Percentiles rank a stretch among this genome's conserved stretches.
Evolutionary conservation across 345 rosid species (phyloP).

Genomic region (Pugionium cornutum): DNA sequence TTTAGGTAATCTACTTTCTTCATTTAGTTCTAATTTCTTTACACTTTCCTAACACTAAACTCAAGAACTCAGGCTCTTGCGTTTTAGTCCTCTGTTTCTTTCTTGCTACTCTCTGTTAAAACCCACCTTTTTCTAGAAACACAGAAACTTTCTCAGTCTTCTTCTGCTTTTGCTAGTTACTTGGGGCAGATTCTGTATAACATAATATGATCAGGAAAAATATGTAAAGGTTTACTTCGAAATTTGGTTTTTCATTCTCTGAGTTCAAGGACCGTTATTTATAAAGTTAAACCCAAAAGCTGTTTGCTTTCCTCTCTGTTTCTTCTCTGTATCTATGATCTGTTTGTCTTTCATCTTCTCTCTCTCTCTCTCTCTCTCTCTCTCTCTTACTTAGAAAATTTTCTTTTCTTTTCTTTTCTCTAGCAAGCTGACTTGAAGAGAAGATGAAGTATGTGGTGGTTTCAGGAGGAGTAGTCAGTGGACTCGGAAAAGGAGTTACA

Average conservation of each 20-base stretch:
- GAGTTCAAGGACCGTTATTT: background rate
- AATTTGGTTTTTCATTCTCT: background rate
- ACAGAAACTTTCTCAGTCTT: conserved; percentile 8
- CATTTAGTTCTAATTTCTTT: background rate
- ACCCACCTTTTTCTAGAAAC: background rate
- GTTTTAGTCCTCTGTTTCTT: conserved; percentile 23
- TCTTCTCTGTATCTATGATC: conserved; percentile 24
- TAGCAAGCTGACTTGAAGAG: conserved; percentile 18
- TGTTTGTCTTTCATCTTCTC: conserved; percentile 3
- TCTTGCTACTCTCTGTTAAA: conserved; percentile 2
- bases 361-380: background rate
- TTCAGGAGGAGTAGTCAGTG: conserved; percentile 67
- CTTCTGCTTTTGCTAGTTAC: conserved; percentile 18
- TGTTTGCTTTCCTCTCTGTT: background rate
- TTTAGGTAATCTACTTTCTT: conserved; percentile 29
- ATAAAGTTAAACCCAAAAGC: conserved; percentile 12
- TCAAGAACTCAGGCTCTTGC: conserved; percentile 28
- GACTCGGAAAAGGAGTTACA: conserved; percentile 65
- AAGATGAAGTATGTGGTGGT: conserved; percentile 61
- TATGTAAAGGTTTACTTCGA: background rate
- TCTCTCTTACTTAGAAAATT: conserved; percentile 7
- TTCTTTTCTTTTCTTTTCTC: background rate
- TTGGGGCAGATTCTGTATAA: background rate
- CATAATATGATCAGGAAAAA: background rate
- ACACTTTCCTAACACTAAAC: conserved; percentile 16